A percentile compares a stretch with the other conserved stretches of the same genome.
Conservation (phyloP, 108 stramenopile genomes). For the Bacterosira constricta region DNA sequence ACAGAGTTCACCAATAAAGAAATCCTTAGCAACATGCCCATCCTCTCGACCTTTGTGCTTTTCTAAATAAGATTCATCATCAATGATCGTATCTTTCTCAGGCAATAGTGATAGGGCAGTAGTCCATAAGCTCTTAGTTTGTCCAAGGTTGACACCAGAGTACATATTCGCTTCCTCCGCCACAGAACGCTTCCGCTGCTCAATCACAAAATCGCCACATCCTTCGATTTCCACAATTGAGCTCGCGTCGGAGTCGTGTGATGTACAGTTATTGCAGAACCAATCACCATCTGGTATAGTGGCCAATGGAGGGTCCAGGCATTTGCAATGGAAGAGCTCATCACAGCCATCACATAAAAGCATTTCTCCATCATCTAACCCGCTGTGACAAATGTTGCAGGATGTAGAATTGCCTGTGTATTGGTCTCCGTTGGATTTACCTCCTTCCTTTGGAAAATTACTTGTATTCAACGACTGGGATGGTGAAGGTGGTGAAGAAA, state of each 20-base stretch:
- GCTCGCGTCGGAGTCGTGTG: constrained; percentile 43
- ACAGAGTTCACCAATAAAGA: constrained; percentile 32
- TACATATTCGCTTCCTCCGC: constrained; percentile 4
- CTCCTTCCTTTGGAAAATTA: neutral
- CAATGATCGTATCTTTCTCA: constrained; percentile 7
- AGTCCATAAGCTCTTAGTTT: constrained; percentile 12
- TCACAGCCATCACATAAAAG: constrained; percentile 78
- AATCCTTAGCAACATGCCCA: neutral
- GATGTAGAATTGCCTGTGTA: constrained; percentile 1
- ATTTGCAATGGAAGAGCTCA: constrained; percentile 56
- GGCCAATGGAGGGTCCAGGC: constrained; percentile 58
- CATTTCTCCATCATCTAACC: constrained; percentile 24
- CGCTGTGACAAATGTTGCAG: constrained; percentile 49
- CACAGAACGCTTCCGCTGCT: constrained; percentile 38
- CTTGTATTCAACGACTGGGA: neutral
- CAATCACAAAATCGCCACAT: constrained; percentile 53
- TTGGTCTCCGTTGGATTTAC: neutral
- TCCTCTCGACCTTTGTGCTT: constrained; percentile 3
- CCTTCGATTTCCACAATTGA: constrained; percentile 56
- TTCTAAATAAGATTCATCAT: constrained; percentile 11
- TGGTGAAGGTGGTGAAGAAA: neutral
- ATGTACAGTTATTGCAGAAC: constrained; percentile 52
- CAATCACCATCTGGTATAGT: constrained; percentile 58
- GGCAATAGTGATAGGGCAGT: constrained; percentile 25
- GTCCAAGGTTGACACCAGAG: constrained; percentile 18